Base-by-base conservation (phyloP, 257 asterid species). In the Solanum dulcamara region DNA sequence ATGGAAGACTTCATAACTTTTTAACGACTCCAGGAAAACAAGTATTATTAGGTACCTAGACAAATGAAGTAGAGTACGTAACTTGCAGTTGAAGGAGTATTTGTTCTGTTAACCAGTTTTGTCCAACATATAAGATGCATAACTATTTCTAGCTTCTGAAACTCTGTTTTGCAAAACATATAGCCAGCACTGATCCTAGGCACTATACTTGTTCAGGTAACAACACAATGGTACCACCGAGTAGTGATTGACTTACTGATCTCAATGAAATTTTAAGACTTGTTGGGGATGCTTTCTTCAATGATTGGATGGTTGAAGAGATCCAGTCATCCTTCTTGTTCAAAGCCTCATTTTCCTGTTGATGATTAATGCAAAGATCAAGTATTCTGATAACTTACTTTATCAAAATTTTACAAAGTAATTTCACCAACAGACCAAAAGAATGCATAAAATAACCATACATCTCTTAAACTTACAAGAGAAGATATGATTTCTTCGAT, bases 211-310 rank as follows among this genome's bases (percentile, higher is more conserved):
- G 82, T 26, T 15, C 20, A 42, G 24, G 57, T 74, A 74, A 74
- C 37, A 24, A 40, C 35, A 44, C 26, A 75, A 75, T 44, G 82
- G 26, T 44, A 44, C 26, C 82, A 75, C 82, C 35, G 9, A 46
- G 60, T 75, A 66, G 59, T 15, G 40, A 14, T 24, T 46, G 62
- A 71, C 87, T 51, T 92, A 96, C 99, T 86, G 96, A 95, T 95
- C 98, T 93, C 72, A 96, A 94, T 40, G 98, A 88, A 86, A 96
- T 92, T 86, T 94, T 96, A 66, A 96, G 98, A 92, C 99, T 95
- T 62, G 88, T 92, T 0, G 99, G 98, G 38, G 99, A 96, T n/a
- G 97, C 97, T 91, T 93, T 93, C 89, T 92, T 92, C 85, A 96
- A 40, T 20, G 98, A 90, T 75, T 88, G 93, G 88, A 95, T 84